A percentile compares a stretch with the other conserved stretches of the same genome.
Evolutionary conservation across 306 rosid genomes (phyloP).

Genomic region (Sicyos edulis): DNA sequence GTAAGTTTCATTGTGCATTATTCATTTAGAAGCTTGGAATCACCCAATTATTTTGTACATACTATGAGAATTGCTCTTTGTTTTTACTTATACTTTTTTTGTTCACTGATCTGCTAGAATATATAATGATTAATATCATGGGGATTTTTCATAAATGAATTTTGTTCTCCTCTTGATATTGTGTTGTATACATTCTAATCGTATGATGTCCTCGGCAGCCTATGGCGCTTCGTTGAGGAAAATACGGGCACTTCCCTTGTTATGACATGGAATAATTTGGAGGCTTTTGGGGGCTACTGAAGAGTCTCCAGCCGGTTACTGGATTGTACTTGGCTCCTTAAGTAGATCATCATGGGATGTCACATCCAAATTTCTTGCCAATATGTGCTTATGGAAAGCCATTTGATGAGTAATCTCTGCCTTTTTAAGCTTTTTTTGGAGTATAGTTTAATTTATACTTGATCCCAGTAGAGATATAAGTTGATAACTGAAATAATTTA

Average conservation of each 20-base stretch:
- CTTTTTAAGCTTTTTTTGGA: neutral
- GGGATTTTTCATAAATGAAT: neutral
- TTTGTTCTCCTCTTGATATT: neutral
- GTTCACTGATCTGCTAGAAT: neutral
- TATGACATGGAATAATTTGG: conserved; percentile 5
- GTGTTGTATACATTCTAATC: conserved; percentile 1
- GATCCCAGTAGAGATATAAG: neutral
- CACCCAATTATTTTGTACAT: conserved; percentile 14
- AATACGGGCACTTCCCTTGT: conserved; percentile 10
- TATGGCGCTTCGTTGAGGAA: conserved; percentile 15
- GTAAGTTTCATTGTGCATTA: conserved; percentile 12
- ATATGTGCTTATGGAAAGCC: conserved; percentile 10
- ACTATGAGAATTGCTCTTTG: neutral
- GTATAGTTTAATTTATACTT: neutral
- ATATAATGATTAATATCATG: neutral
- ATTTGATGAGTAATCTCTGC: conserved; percentile 16
- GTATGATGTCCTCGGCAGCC: conserved; percentile 20
- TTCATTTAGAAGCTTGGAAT: neutral
- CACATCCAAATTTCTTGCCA: neutral
- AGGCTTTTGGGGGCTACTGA: conserved; percentile 6
- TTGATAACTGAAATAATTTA: neutral
- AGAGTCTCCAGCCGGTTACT: neutral
- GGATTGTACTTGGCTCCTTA: conserved; percentile 9
- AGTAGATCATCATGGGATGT: neutral
- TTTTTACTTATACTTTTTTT: conserved; percentile 1